Conservation (phyloP, 2,329 filamentous ascomycete species). For the Paramyrothecium roridum region DNA sequence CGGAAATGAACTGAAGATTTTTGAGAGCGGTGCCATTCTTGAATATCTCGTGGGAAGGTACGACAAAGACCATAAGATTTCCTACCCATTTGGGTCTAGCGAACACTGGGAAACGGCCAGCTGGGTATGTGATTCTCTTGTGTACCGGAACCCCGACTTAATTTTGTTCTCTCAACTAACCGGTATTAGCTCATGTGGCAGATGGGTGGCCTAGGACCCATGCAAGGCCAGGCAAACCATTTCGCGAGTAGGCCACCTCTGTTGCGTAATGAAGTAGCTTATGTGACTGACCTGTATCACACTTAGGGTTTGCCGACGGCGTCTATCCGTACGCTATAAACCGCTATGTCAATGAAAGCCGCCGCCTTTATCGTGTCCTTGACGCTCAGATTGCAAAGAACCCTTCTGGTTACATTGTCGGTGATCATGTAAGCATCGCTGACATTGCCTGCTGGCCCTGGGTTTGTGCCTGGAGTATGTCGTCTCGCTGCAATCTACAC, state of each 20-base stretch:
- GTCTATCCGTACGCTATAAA: constrained; percentile 61
- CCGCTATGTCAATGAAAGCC: constrained; percentile 74
- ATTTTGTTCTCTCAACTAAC: neutral
- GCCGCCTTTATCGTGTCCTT: constrained; percentile 72
- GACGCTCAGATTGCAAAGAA: constrained; percentile 62
- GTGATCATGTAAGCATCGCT: constrained; percentile 64
- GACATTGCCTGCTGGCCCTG: constrained; percentile 77
- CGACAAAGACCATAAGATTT: constrained; percentile 74
- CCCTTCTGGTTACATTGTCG: constrained; percentile 52
- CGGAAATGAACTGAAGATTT: constrained; percentile 67
- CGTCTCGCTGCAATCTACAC: neutral
- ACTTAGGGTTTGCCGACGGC: neutral
- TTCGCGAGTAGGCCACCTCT: constrained; percentile 53
- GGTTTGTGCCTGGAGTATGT: constrained; percentile 49
- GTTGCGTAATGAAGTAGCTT: constrained; percentile 26
- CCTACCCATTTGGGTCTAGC: constrained; percentile 65
- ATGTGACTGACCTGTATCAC: constrained; percentile 71
- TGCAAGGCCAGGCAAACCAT: constrained; percentile 76
- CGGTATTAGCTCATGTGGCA: constrained; percentile 55
- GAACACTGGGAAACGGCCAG: constrained; percentile 74
- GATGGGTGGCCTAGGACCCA: constrained; percentile 72
- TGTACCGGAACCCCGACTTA: neutral
- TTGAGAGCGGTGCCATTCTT: constrained; percentile 76
- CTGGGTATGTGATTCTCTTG: constrained; percentile 49
- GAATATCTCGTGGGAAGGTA: constrained; percentile 76